A percentile compares a stretch with the other conserved stretches of the same genome.
These are phyloP conservation scores for Cyclotella baltica DNA, from an alignment of 108 stramenopile genomes.

Conservation along the genomic window DNA sequence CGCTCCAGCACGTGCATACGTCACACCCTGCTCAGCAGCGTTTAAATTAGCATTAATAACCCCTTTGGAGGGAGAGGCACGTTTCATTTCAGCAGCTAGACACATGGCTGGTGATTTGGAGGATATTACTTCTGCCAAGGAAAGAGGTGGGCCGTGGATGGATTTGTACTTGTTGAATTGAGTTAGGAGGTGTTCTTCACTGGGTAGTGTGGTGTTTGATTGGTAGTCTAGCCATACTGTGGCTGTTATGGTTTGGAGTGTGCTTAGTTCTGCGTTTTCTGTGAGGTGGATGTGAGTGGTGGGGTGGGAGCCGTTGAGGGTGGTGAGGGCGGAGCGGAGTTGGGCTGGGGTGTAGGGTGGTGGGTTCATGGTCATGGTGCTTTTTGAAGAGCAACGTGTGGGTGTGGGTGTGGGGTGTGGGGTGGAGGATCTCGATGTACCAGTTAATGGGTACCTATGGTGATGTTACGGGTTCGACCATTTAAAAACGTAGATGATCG, in stretches of 20 bases:
- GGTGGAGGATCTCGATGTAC: too few relatives aligned
- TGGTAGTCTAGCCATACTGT: conserved; percentile 79
- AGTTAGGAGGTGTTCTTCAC: conserved; percentile 39
- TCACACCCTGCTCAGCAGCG: conserved; percentile 84
- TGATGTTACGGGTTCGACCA: too few relatives aligned
- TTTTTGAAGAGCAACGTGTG: too few relatives aligned
- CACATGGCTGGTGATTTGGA: conserved; percentile 77
- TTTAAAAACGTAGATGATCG: too few relatives aligned
- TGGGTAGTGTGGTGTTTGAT: conserved; percentile 10
- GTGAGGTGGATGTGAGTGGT: conserved; percentile 67
- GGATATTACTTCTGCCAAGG: conserved; percentile 68
- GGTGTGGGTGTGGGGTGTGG: too few relatives aligned
- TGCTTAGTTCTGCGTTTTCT: conserved; percentile 76
- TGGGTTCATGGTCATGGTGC: neutral
- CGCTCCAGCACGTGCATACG: conserved; percentile 91
- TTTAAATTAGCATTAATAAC: conserved; percentile 74
- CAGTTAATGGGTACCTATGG: too few relatives aligned
- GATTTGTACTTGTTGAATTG: conserved; percentile 59
- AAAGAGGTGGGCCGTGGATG: conserved; percentile 67
- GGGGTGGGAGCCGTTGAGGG: conserved; percentile 15
- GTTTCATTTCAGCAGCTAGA: conserved; percentile 99
- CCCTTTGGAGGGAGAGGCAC: conserved; percentile 96
- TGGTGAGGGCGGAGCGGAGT: conserved; percentile 5
- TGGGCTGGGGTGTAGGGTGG: conserved; percentile 17
- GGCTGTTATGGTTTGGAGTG: conserved; percentile 85